Conservation (phyloP, 192 early-diverging fungal species). For the Coemansia sp. region DNA sequence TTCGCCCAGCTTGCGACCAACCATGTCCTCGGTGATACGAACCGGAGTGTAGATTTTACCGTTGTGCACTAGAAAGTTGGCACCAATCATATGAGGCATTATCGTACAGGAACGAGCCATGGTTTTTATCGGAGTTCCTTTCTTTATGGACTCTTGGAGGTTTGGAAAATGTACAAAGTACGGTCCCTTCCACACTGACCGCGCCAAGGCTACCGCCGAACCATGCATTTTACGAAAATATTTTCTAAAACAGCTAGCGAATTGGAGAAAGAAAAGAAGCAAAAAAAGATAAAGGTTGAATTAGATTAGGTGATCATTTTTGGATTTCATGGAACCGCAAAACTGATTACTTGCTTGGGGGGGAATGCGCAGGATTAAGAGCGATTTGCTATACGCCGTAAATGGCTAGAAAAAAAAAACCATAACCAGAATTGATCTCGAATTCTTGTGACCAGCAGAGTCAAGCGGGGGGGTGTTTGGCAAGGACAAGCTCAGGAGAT, state of each 20-base stretch:
- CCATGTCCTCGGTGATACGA: constrained; percentile 85
- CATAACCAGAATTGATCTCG: no score
- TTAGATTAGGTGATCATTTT: no score
- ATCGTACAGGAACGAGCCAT: constrained; percentile 83
- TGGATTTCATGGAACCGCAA: no score
- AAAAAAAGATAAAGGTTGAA: no score
- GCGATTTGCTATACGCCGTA: no score
- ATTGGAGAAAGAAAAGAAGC: no score
- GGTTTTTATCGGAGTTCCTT: constrained; percentile 66
- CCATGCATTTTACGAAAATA: constrained; percentile 13
- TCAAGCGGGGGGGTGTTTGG: no score
- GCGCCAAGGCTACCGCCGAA: constrained; percentile 31
- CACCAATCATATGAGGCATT: constrained; percentile 83
- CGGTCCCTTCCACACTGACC: constrained; percentile 70
- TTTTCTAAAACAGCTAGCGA: no score
- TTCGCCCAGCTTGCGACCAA: constrained; percentile 92
- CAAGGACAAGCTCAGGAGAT: neutral
- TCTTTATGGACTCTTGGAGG: constrained; percentile 59
- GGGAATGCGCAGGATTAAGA: no score
- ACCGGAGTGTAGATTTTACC: constrained; percentile 87
- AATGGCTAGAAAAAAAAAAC: no score
- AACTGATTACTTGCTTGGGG: no score
- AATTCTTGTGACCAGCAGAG: no score
- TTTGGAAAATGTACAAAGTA: constrained; percentile 59
- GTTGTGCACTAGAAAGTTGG: constrained; percentile 89